Percentiles rank a stretch among this genome's conserved stretches.
Evolutionary conservation across 768 basidiomycete species (phyloP).

Genomic region (Mycena rebaudengoi): DNA sequence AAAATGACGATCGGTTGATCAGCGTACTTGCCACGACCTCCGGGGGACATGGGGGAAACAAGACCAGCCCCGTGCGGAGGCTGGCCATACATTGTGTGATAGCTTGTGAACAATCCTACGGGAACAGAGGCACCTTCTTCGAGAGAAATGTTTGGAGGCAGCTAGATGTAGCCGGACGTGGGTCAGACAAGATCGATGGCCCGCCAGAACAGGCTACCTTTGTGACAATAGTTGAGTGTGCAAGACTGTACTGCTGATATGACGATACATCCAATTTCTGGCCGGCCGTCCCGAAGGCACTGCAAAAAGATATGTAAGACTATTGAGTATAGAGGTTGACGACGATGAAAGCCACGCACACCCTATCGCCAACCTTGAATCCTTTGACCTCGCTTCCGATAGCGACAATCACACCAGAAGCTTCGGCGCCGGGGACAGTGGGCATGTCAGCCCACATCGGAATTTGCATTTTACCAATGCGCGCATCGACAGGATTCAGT

Average conservation of each 20-base stretch:
- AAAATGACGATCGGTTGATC: conserved; percentile 53
- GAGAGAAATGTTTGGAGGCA: not conserved
- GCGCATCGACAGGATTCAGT: conserved; percentile 51
- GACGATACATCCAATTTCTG: not conserved
- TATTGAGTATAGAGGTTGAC: no score
- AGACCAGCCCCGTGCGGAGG: conserved; percentile 49
- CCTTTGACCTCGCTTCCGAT: conserved; percentile 60
- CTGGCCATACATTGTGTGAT: conserved; percentile 54
- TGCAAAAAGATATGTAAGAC: not conserved
- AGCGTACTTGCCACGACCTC: conserved; percentile 48
- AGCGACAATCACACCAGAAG: no score
- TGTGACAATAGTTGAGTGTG: no score
- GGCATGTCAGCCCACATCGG: conserved; percentile 34
- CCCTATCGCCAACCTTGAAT: conserved; percentile 60
- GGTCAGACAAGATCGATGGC: not conserved
- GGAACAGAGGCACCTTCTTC: not conserved
- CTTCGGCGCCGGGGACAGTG: conserved; percentile 53
- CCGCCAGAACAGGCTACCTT: no score
- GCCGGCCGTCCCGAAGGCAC: not conserved
- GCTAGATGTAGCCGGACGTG: not conserved
- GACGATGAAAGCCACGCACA: conserved; percentile 45
- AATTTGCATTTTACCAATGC: not conserved
- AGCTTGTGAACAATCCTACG: conserved; percentile 21
- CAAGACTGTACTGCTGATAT: not conserved
- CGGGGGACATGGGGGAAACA: conserved; percentile 46